Evolutionary conservation across 495 filamentous ascomycete genomes (phyloP).

Genomic region (Hapsidospora chrysogenum): DNA sequence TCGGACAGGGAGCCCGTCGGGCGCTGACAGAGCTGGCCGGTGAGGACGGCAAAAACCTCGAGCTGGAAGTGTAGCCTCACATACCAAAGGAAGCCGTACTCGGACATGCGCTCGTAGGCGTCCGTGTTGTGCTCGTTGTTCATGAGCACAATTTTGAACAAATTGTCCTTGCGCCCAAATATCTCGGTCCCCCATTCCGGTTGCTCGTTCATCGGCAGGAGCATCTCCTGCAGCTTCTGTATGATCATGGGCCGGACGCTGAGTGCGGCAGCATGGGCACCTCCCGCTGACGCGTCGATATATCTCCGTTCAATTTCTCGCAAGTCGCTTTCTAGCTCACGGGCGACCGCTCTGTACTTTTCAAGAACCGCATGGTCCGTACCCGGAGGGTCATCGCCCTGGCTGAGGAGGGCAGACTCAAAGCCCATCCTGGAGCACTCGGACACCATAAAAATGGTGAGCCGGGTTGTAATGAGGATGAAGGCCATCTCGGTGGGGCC

Average conservation of each 20-base stretch:
- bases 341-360: slow-evolving; percentile 31
- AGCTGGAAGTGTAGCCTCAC: slow-evolving; percentile 30
- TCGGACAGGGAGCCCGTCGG: slow-evolving; percentile 32
- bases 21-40: slow-evolving; percentile 32
- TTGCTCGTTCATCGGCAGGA: slow-evolving; percentile 23
- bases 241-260: slow-evolving; percentile 27
- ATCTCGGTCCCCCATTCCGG: slow-evolving; percentile 23
- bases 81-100: slow-evolving; percentile 33
- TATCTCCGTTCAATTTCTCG: slow-evolving; percentile 32
- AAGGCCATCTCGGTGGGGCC: slow-evolving; percentile 56
- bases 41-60: slow-evolving; percentile 34
- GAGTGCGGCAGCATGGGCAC: slow-evolving; percentile 38
- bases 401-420: slow-evolving; percentile 24
- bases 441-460: background rate
- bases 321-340: slow-evolving; percentile 24
- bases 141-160: slow-evolving; percentile 27
- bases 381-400: background rate
- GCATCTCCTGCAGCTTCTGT: slow-evolving; percentile 24
- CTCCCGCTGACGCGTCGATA: slow-evolving; percentile 41
- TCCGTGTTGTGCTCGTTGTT: slow-evolving; percentile 23
- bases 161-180: slow-evolving; percentile 20
- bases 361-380: slow-evolving; percentile 11
- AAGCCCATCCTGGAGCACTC: slow-evolving; percentile 28
- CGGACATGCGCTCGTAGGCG: slow-evolving; percentile 18
- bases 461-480: slow-evolving; percentile 31